A percentile compares a stretch with the other conserved stretches of the same genome.
phyloP scores from a whole-genome alignment of 2,329 filamentous ascomycete species.

The Seiridium cupressi region DNA sequence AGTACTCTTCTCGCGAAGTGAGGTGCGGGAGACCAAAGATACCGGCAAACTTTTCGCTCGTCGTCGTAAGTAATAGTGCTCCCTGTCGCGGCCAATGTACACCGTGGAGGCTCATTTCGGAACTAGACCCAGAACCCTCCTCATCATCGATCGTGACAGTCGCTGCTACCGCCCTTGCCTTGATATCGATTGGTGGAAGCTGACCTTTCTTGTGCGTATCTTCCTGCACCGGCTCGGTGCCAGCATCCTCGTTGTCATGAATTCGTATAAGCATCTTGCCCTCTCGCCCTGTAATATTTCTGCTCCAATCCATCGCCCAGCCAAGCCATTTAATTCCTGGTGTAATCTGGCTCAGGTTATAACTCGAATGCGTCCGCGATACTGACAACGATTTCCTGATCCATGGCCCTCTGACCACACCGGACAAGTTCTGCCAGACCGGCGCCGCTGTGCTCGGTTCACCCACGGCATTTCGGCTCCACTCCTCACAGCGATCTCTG shows the following conservation, averaged over 20 bases:
- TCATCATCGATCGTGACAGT: conserved; percentile 72
- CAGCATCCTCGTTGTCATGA: conserved; percentile 48
- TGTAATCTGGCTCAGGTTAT: conserved; percentile 65
- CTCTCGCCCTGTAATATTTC: conserved; percentile 74
- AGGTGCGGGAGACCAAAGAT: conserved; percentile 89
- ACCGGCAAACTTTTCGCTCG: conserved; percentile 91
- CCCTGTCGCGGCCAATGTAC: conserved; percentile 84
- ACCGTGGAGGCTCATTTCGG: conserved; percentile 78
- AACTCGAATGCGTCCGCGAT: conserved; percentile 44
- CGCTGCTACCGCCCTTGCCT: conserved; percentile 67
- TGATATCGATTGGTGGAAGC: conserved; percentile 41
- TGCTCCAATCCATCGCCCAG: conserved; percentile 61
- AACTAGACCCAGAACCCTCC: conserved; percentile 67
- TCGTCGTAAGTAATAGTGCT: conserved; percentile 77
- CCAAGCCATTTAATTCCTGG: conserved; percentile 65
- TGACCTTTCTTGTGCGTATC: conserved; percentile 30
- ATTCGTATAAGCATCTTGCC: conserved; percentile 71
- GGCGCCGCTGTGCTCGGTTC: conserved; percentile 39
- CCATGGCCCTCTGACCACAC: conserved; percentile 76
- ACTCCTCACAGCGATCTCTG: conserved; percentile 62
- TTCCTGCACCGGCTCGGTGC: conserved; percentile 35
- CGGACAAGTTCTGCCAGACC: conserved; percentile 78
- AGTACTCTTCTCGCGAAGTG: conserved; percentile 56
- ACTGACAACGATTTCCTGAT: conserved; percentile 53
- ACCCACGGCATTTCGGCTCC: conserved; percentile 51